Evolutionary conservation across 2,329 filamentous ascomycete genomes (phyloP), one percentile per base, ranked within the genome.

Genomic region (Bipolaris bicolor): DNA sequence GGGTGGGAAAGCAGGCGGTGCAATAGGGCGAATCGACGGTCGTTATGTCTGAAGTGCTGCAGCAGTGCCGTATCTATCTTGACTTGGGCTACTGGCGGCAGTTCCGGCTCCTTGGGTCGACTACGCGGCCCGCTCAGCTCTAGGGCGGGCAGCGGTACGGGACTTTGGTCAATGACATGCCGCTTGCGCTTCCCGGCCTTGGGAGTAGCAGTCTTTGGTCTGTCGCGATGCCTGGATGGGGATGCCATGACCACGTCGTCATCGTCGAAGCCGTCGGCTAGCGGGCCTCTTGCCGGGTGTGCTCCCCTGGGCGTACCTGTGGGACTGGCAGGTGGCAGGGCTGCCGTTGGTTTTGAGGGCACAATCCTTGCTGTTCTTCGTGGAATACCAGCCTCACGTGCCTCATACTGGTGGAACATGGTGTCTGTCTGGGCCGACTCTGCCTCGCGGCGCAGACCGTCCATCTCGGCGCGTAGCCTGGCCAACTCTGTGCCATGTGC

Each of bases 241-340:
- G 85, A 87, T 1, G 80, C 71, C 60, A 82, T 77, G 54, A 82
- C 73, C 7, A 88, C 80, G 66, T 88, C 84, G 53, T 83, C 81
- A 58, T 91, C 86, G 58, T 93, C 90, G 66, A 95, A 95, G 0
- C 91, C 91, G 75, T 95, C 91, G 1, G 89, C 84, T 48, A 90
- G 79, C 1, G 83, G 81, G 76, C 84, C 62, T 33, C 55, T 84
- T 1, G 79, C 76, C 71, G 83, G 86, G 26, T 81, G 82, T 71
- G 86, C 57, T 26, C 62, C 88, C 68, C 83, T 90, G 2, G 88
- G 88, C 0, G 89, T 91, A 1, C 80, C 82, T 0, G 77, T 70
- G 0, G 78, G 77, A 37, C 74, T 77, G n/a, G 48, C 22, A 7
- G 48, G 53, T 7, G 52, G 37, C 2, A 52, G 48, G 7, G 49